These are phyloP conservation scores for Leccinum disarticulatum DNA, from an alignment of 768 basidiomycete species.

Conservation along the genomic window DNA sequence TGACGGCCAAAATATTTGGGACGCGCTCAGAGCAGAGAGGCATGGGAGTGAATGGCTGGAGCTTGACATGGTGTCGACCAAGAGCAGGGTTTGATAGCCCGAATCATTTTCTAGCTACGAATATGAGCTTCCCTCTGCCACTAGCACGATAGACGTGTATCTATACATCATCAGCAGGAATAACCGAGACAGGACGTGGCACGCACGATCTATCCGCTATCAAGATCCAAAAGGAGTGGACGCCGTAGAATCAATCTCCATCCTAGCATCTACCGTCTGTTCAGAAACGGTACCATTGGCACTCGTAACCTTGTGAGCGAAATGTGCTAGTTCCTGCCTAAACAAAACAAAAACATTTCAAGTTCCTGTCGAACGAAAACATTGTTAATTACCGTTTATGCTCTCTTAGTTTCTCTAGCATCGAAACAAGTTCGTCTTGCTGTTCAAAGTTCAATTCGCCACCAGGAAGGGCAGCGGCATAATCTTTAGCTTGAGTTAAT, in stretches of 20 bases:
- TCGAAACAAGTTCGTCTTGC: constrained; percentile 67
- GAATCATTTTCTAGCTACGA: no score
- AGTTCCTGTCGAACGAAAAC: neutral
- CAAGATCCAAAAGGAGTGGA: constrained; percentile 58
- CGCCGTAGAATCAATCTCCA: constrained; percentile 76
- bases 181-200: no score
- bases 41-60: no score
- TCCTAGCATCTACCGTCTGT: constrained; percentile 37
- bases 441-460: constrained; percentile 69
- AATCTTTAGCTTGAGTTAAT: constrained; percentile 57
- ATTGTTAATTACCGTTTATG: constrained; percentile 41
- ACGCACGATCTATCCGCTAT: neutral
- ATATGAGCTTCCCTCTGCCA: no score
- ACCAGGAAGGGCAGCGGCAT: constrained; percentile 60
- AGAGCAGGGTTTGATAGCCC: no score
- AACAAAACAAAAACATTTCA: neutral
- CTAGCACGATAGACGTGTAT: no score
- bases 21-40: no score
- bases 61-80: no score
- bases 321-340: constrained; percentile 56
- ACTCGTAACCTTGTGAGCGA: constrained; percentile 43
- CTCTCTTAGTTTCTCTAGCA: constrained; percentile 63
- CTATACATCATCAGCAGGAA: no score
- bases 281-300: constrained; percentile 30
- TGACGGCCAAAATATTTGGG: no score